Evolutionary conservation across 2,329 filamentous ascomycete species (phyloP).

Genomic region (Exophiala mesophila): DNA sequence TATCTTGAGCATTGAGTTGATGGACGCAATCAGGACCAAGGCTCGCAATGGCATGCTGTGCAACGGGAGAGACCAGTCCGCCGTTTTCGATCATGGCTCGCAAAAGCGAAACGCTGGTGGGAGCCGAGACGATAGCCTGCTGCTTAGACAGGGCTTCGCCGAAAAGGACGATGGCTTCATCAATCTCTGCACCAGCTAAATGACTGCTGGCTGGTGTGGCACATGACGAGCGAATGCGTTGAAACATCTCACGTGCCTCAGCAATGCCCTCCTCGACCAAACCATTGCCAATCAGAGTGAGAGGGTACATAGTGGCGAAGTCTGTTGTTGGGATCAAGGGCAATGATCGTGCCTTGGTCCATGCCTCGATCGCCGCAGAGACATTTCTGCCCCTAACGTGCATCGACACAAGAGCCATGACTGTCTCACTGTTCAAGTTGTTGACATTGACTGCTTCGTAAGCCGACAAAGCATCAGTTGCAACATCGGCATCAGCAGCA

Average conservation of each 20-base stretch:
- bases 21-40: slow-evolving; percentile 57
- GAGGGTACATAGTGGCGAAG: slow-evolving; percentile 82
- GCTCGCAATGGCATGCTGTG: slow-evolving; percentile 56
- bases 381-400: slow-evolving; percentile 79
- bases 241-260: slow-evolving; percentile 80
- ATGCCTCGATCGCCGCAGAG: slow-evolving; percentile 70
- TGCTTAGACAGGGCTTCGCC: slow-evolving; percentile 53
- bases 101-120: slow-evolving; percentile 55
- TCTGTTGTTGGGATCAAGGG: slow-evolving; percentile 41
- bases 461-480: slow-evolving; percentile 61
- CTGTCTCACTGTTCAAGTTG: slow-evolving; percentile 50
- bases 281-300: slow-evolving; percentile 80
- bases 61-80: slow-evolving; percentile 55
- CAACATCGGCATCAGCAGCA: slow-evolving; percentile 75
- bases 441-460: slow-evolving; percentile 54
- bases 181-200: slow-evolving; percentile 71
- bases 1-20: slow-evolving; percentile 46
- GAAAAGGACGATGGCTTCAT: slow-evolving; percentile 74
- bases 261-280: slow-evolving; percentile 75
- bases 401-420: slow-evolving; percentile 80
- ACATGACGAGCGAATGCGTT: slow-evolving; percentile 65
- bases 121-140: slow-evolving; percentile 47
- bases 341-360: slow-evolving; percentile 64
- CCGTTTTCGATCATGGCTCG: slow-evolving; percentile 64
- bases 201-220: slow-evolving; percentile 39